A percentile compares a stretch with the other conserved stretches of the same genome.
Conservation (phyloP, 139 green algal species). For the Chlorella vulgaris region DNA sequence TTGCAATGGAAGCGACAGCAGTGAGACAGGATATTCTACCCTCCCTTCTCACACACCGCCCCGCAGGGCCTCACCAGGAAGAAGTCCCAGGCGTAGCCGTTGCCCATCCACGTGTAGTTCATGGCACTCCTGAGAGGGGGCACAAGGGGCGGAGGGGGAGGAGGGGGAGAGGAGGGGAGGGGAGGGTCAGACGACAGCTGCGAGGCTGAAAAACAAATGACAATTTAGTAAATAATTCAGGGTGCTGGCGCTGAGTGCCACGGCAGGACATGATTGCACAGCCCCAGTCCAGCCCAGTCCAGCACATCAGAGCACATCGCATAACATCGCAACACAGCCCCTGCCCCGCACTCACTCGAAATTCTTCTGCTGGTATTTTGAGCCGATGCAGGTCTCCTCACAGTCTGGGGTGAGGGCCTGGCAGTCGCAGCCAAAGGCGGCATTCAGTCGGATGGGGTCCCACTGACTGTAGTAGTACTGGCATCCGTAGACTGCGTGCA, state of each 20-base stretch:
- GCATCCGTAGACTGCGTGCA: conserved; percentile 27
- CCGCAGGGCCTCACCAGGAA: conserved; percentile 30
- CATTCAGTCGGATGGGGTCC: background rate
- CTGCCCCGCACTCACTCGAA: background rate
- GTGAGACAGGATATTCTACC: too few species aligned
- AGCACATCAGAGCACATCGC: too few species aligned
- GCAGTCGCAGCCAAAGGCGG: conserved; percentile 3
- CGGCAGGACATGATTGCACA: too few species aligned
- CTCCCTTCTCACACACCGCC: too few species aligned
- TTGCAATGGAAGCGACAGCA: too few species aligned
- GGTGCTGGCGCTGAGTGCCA: too few species aligned
- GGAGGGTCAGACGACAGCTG: background rate
- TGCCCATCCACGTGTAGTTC: conserved; percentile 50
- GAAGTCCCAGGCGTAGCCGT: conserved; percentile 47
- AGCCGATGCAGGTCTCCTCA: background rate
- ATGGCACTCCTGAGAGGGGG: conserved; percentile 16
- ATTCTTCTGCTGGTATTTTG: background rate
- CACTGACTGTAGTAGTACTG: conserved; percentile 37
- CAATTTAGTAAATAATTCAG: background rate
- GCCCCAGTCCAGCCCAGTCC: too few species aligned
- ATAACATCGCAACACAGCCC: background rate
- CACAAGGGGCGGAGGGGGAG: background rate
- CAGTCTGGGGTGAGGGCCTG: background rate
- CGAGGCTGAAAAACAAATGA: background rate
- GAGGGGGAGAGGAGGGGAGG: background rate